Percentiles rank a stretch among this genome's conserved stretches.
Evolutionary conservation across 2,329 filamentous ascomycete genomes (phyloP).

Genomic region (Pseudovirgaria hyperparasitica): DNA sequence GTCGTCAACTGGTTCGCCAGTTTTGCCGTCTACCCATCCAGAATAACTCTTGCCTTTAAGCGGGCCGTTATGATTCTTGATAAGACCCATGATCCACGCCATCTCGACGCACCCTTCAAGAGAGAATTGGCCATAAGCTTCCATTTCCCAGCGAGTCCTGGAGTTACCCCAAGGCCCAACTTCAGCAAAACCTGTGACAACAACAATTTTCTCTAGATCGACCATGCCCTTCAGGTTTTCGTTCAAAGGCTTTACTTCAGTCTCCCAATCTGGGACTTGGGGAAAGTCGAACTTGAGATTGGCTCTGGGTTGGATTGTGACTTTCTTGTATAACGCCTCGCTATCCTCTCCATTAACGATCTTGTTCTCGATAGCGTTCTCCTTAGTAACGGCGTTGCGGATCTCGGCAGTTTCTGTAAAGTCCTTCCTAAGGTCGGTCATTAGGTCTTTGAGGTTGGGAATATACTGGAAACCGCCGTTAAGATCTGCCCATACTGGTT

Average conservation of each 20-base stretch:
- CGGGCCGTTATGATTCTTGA: conserved; percentile 94
- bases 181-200: conserved; percentile 93
- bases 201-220: conserved; percentile 93
- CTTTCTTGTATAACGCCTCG: conserved; percentile 88
- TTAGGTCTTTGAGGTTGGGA: conserved; percentile 84
- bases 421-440: conserved; percentile 86
- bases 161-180: conserved; percentile 98
- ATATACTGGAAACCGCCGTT: conserved; percentile 98
- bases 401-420: conserved; percentile 93
- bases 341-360: conserved; percentile 89
- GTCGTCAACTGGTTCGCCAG: conserved; percentile 89
- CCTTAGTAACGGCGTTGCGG: conserved; percentile 84
- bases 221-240: conserved; percentile 92
- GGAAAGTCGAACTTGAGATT: conserved; percentile 99
- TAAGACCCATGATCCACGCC: conserved; percentile 99
- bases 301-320: conserved; percentile 81
- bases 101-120: conserved; percentile 97
- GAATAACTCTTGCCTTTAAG: conserved; percentile 95
- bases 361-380: conserved; percentile 94
- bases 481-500: conserved; percentile 92
- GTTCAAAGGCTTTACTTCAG: conserved; percentile 80
- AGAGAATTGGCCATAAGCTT: conserved; percentile 90
- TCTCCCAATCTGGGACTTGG: conserved; percentile 77
- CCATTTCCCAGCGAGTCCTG: conserved; percentile 98
- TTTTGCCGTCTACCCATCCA: conserved; percentile 92